Evolutionary conservation across 192 early-diverging fungal species (phyloP).

Genomic region (Coemansia sp.): DNA sequence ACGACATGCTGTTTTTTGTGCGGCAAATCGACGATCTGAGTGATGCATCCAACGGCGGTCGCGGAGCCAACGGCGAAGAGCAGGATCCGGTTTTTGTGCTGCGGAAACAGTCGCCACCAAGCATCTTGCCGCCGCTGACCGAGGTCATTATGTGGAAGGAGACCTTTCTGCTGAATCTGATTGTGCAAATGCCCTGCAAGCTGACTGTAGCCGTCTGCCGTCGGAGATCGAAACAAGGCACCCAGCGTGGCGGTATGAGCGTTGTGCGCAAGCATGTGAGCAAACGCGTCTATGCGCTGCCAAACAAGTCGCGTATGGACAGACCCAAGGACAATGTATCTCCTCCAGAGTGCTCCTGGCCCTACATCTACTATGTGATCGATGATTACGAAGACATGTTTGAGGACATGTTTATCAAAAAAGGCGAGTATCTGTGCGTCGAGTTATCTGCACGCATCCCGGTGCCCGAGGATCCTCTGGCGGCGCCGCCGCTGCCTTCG

Average conservation of each 20-base stretch:
- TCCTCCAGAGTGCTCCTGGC: slow-evolving; percentile 88
- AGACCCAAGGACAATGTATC: slow-evolving; percentile 71
- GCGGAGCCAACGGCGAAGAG: slow-evolving; percentile 11
- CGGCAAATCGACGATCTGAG: slow-evolving; percentile 47
- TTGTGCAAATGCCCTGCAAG: slow-evolving; percentile 88
- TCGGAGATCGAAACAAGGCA: slow-evolving; percentile 57
- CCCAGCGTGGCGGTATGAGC: slow-evolving; percentile 65
- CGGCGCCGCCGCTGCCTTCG: slow-evolving; percentile 15
- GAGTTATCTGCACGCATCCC: slow-evolving; percentile 83
- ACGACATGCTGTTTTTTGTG: slow-evolving; percentile 89
- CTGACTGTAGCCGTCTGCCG: slow-evolving; percentile 86
- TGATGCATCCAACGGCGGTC: slow-evolving; percentile 16
- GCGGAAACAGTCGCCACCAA: slow-evolving; percentile 65
- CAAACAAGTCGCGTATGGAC: slow-evolving; percentile 90
- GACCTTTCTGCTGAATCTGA: slow-evolving; percentile 88
- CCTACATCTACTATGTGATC: slow-evolving; percentile 88
- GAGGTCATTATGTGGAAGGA: slow-evolving; percentile 86
- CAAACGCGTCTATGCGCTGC: slow-evolving; percentile 78
- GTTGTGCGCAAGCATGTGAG: slow-evolving; percentile 71
- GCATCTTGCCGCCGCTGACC: slow-evolving; percentile 63
- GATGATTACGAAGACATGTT: slow-evolving; percentile 91
- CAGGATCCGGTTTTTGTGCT: slow-evolving; percentile 83
- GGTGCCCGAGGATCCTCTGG: slow-evolving; percentile 35
- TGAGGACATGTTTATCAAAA: slow-evolving; percentile 80
- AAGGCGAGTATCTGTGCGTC: slow-evolving; percentile 87